Percentiles rank a stretch among this genome's conserved stretches.
phyloP scores from a whole-genome alignment of 106 monocot species.

The Alisma plantagoaquatica region DNA sequence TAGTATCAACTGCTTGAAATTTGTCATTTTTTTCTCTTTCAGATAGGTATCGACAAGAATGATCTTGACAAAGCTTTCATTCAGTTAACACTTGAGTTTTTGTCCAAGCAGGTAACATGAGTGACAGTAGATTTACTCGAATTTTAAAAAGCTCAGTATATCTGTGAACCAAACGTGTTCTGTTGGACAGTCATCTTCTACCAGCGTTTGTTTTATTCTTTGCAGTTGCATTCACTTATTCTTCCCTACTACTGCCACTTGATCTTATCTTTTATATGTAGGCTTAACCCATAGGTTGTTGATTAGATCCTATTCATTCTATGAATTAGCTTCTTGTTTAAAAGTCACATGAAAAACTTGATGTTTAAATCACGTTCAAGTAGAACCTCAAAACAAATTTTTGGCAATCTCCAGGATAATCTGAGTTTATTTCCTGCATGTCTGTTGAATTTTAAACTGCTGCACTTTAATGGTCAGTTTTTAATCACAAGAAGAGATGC shows the following conservation, averaged over 20 bases:
- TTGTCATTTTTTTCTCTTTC: conserved; percentile 13
- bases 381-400: no score
- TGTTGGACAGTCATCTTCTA: no score
- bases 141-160: background rate
- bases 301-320: no score
- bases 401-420: no score
- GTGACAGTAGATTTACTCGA: background rate
- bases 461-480: no score
- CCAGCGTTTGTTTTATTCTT: background rate
- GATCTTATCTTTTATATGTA: background rate
- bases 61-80: conserved; percentile 84
- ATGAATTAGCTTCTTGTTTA: no score
- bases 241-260: background rate
- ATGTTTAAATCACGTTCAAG: no score
- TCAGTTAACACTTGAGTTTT: conserved; percentile 82
- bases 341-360: no score
- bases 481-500: no score
- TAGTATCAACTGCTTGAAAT: background rate
- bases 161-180: no score
- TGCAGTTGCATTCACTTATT: background rate
- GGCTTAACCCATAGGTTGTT: background rate
- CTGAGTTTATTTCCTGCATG: no score
- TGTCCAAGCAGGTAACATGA: conserved; percentile 60
- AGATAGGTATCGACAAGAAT: conserved; percentile 97
- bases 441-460: no score